These are phyloP conservation scores for Gynochthodes officinalis DNA, from an alignment of 257 asterid species.

Conservation along the genomic window DNA sequence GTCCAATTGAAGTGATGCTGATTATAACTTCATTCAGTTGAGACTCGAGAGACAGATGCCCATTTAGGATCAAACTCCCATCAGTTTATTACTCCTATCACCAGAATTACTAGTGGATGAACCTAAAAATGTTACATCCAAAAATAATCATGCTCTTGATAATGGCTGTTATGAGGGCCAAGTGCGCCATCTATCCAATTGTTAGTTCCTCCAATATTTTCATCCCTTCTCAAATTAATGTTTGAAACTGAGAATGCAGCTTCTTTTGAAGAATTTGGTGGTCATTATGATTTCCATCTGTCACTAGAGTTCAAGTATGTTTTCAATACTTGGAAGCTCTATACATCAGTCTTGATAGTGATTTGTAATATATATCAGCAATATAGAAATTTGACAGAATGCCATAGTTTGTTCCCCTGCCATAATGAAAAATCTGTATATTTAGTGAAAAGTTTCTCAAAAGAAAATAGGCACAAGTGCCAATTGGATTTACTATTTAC, in stretches of 20 bases:
- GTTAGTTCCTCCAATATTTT: conserved; percentile 63
- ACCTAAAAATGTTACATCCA: neutral
- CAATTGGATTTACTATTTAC: too few relatives aligned
- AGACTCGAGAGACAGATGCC: too few relatives aligned
- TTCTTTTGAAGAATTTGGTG: conserved; percentile 62
- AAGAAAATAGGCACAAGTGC: too few relatives aligned
- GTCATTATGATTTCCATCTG: conserved; percentile 64
- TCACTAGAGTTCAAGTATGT: conserved; percentile 43
- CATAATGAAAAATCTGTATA: neutral
- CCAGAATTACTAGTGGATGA: too few relatives aligned
- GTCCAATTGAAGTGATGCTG: neutral
- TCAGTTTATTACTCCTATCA: too few relatives aligned
- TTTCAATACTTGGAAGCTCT: conserved; percentile 55
- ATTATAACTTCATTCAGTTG: neutral
- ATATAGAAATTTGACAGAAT: conserved; percentile 64
- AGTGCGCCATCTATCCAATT: too few relatives aligned
- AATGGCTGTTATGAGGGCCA: conserved; percentile 73
- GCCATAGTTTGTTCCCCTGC: conserved; percentile 71
- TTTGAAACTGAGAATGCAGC: conserved; percentile 73
- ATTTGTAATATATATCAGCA: conserved; percentile 71
- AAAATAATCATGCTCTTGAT: conserved; percentile 31
- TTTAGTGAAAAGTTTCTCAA: too few relatives aligned
- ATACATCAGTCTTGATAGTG: conserved; percentile 53
- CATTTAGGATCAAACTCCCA: too few relatives aligned
- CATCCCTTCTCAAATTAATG: conserved; percentile 81